A percentile compares a stretch with the other conserved stretches of the same genome.
Conservation (phyloP, 495 filamentous ascomycete species). For the Hypoxylon fuscum region DNA sequence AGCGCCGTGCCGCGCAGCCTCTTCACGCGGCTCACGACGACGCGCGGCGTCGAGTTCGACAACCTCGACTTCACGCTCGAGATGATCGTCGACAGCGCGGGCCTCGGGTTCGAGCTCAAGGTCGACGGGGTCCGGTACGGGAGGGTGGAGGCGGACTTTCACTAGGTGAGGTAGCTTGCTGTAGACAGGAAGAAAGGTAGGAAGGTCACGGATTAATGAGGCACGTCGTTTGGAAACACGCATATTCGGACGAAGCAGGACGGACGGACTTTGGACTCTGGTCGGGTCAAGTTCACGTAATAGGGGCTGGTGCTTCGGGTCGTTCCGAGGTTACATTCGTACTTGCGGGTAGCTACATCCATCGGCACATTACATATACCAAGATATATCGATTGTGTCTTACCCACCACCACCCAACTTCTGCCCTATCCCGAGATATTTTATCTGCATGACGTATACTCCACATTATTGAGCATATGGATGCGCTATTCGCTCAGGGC, state of each 20-base stretch:
- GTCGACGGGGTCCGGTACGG: conserved; percentile 78
- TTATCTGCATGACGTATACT: background rate
- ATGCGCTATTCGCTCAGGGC: no score
- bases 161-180: no score
- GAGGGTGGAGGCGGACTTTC: conserved; percentile 74
- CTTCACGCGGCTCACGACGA: conserved; percentile 74
- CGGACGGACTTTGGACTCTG: no score
- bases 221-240: no score
- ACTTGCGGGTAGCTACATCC: background rate
- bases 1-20: conserved; percentile 71
- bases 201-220: background rate
- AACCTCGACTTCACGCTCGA: conserved; percentile 79
- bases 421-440: no score
- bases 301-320: background rate
- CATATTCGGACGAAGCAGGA: no score
- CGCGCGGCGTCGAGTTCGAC: conserved; percentile 76
- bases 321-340: background rate
- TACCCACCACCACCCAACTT: no score
- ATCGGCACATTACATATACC: background rate
- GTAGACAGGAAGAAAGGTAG: background rate
- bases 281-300: no score
- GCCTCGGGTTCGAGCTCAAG: conserved; percentile 75
- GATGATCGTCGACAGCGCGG: conserved; percentile 77
- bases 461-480: no score
- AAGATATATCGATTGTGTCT: no score